Base-by-base conservation (phyloP, 2,329 filamentous ascomycete species). In the Aspergillus ruber region DNA sequence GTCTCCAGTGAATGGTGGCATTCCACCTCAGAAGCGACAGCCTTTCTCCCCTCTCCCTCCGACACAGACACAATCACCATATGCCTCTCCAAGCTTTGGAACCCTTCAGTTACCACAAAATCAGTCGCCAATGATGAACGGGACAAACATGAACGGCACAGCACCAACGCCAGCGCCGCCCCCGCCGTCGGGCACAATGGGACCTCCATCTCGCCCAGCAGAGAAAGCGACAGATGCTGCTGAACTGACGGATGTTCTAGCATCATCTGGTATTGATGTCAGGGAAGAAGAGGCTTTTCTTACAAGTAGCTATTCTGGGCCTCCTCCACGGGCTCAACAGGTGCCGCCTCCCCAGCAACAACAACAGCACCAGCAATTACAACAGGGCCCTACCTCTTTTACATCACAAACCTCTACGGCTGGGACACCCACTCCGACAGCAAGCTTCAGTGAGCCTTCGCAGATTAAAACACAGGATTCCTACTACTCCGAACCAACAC, bases 281-380 rank as follows among this genome's bases (percentile, higher is more conserved):
- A 83, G 85, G 49, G 89, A 89, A 54, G 90, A 95, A 66, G 88
- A 94, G 61, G 87, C 90, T 57, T 87, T 83, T 55, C 76, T 93
- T 66, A 84, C 88, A 40, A 83, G 62, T 61, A 73, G 62, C 61
- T 76, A 62, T 65, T 72, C 57, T 57, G 68, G 49, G 68, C 74
- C 46, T 76, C 53, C 56, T 42, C 58, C 57, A 20, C 57, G 66
- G 52, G 56, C 50, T 46, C 46, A 45, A 73, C 82, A 56, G 68
- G 76, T 44, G 68, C 76, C 57, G 17, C 33, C 48, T 10, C 51
- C 54, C 6, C 60, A 60, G 44, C 58, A 58, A 27, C 56, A 53
- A 25, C 51, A 50, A 17, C 56, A 55, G 13, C 40, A 17, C 6
- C 35, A 38, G 43, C 54, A 42, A 46, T 45, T 39, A 73, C 82